Evolutionary conservation across 768 basidiomycete genomes (phyloP).

Genomic region (Amylocystis lapponica): DNA sequence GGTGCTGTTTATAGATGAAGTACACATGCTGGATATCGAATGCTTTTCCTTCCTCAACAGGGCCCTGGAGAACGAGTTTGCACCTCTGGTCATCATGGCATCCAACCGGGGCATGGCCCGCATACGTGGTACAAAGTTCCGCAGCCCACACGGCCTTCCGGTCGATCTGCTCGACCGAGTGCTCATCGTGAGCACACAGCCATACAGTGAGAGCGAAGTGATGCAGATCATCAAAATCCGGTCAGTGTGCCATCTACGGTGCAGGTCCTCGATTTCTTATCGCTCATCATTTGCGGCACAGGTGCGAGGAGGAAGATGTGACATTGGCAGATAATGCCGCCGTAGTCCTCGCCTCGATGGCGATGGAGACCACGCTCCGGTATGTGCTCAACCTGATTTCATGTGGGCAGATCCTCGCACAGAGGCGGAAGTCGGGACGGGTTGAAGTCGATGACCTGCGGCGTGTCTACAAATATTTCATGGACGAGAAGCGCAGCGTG

Average conservation of each 20-base stretch:
- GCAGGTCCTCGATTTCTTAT: neutral
- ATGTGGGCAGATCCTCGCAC: constrained; percentile 80
- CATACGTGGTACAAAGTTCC: constrained; percentile 93
- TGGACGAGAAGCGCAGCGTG: constrained; percentile 89
- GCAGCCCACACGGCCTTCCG: constrained; percentile 91
- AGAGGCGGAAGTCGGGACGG: constrained; percentile 70
- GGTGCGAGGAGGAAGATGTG: constrained; percentile 95
- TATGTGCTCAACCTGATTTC: constrained; percentile 96
- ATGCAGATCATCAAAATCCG: constrained; percentile 90
- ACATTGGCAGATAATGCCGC: constrained; percentile 67
- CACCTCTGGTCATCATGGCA: constrained; percentile 97
- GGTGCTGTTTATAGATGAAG: constrained; percentile 99
- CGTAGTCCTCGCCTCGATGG: constrained; percentile 84
- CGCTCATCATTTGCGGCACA: constrained; percentile 21
- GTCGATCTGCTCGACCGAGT: constrained; percentile 93
- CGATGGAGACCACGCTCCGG: constrained; percentile 81
- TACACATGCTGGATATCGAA: constrained; percentile 99
- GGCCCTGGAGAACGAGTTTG: constrained; percentile 88
- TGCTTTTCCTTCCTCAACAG: constrained; percentile 99
- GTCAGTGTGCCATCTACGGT: constrained; percentile 33
- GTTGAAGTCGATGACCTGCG: constrained; percentile 86
- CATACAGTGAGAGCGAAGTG: constrained; percentile 79
- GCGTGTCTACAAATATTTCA: constrained; percentile 82
- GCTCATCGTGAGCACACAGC: constrained; percentile 90
- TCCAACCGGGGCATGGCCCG: constrained; percentile 93